These are phyloP conservation scores for Tuber borchii DNA, from an alignment of 495 filamentous ascomycete species.

Conservation along the genomic window DNA sequence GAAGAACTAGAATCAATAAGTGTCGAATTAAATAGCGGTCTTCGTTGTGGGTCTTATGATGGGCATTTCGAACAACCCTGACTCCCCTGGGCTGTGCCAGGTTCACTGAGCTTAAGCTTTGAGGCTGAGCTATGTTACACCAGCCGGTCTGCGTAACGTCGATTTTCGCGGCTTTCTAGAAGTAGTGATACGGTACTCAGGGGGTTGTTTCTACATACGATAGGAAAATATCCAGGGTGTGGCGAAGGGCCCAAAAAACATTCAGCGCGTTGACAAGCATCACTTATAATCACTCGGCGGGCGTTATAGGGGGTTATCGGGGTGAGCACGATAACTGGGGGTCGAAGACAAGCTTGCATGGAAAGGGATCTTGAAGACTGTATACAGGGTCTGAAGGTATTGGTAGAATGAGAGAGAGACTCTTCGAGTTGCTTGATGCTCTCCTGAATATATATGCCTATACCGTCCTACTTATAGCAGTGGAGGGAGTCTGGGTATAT, in stretches of 20 bases:
- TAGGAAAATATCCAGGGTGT: background rate
- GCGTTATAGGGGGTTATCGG: background rate
- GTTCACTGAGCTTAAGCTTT: background rate
- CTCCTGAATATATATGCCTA: too few species aligned
- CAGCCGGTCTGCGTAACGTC: background rate
- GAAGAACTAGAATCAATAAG: background rate
- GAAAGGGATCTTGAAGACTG: too few species aligned
- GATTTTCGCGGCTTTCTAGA: background rate
- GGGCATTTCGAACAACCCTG: background rate
- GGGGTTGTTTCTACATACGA: background rate
- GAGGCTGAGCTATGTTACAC: background rate
- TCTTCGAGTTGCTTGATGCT: too few species aligned
- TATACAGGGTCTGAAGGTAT: too few species aligned
- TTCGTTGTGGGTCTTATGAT: background rate
- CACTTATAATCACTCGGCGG: background rate
- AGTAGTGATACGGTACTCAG: background rate
- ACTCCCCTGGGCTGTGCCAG: background rate
- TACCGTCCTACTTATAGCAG: too few species aligned
- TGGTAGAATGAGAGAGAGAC: too few species aligned
- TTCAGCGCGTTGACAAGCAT: background rate
- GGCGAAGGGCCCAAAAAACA: background rate
- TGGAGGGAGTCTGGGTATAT: too few species aligned
- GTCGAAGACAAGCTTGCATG: too few species aligned
- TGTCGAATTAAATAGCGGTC: background rate
- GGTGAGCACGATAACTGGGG: too few species aligned